Conservation (phyloP, 257 asterid species). For the Fraxinus cuspidata region DNA sequence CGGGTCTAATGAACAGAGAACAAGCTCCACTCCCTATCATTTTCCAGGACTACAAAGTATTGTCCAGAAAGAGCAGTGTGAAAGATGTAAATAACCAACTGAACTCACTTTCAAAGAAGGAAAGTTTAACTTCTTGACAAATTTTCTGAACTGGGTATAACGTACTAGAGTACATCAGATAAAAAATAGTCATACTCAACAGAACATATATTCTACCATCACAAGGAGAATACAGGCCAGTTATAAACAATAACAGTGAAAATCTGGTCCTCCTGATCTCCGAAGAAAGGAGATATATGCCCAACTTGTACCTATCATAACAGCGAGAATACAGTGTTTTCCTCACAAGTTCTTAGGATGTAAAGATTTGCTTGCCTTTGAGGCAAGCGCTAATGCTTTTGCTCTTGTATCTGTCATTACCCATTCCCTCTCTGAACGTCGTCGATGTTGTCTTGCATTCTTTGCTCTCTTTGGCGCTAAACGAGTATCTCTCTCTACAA, state of each 20-base stretch:
- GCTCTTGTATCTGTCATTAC: slow-evolving; percentile 60
- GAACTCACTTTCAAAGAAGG: neutral
- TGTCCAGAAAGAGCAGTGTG: neutral
- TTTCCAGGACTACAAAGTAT: neutral
- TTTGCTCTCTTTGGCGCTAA: slow-evolving; percentile 97
- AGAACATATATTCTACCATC: neutral
- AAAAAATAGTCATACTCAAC: neutral
- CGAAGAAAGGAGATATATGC: neutral
- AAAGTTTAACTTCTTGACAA: neutral
- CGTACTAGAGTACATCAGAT: neutral
- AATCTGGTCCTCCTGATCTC: neutral
- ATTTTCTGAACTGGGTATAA: neutral
- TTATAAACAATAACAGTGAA: neutral
- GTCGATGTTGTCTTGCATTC: slow-evolving; percentile 84
- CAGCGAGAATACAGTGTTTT: neutral
- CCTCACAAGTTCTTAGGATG: slow-evolving; percentile 45
- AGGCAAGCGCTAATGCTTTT: slow-evolving; percentile 82
- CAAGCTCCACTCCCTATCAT: neutral
- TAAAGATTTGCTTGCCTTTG: slow-evolving; percentile 55
- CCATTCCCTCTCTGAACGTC: slow-evolving; percentile 85
- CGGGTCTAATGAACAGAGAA: neutral
- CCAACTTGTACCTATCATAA: neutral
- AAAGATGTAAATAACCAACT: neutral
- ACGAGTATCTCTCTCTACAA: slow-evolving; percentile 80
- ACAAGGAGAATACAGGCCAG: neutral